Base-by-base conservation (phyloP, 2,329 filamentous ascomycete genomes). In the Fusarium cicatricum region DNA sequence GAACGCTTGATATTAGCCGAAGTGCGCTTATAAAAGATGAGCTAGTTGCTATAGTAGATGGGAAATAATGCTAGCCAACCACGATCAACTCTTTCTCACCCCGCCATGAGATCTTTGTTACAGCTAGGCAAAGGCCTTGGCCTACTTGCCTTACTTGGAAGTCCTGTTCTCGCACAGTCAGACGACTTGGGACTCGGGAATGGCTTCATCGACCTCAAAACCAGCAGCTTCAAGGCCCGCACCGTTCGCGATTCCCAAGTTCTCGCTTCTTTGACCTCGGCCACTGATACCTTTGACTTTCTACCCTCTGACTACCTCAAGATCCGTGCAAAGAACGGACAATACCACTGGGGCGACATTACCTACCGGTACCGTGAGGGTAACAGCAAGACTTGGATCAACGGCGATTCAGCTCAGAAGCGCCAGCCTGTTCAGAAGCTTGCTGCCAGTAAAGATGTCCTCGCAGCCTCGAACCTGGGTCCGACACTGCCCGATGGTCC, bases 281-380 rank as follows among this genome's bases (percentile, higher is more conserved):
- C 71, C 0, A 71, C 70, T 1, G 67, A 70, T 3, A 55, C 70
- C 0, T 86, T 85, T 56, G 81, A 86, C 67, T 86, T 86, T 58
- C 74, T 84, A 2, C 83, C 84, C 0, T 81, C 74, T 8, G 83
- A 85, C 62, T 70, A 79, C 38, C 74, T 86, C 4, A 53, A 75
- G 0, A 70, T 72, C 14, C 76, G 84, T 8, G 77, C 80, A 11
- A 74, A 74, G 11, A 79, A 84, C 53, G 79, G 79, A 3, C 80
- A 85, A 55, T 85, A 86, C 56, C 84, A 87, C 65, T 80, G 81
- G 62, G 84, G 84, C 4, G 84, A 87, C 40, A 72, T 87, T 33
- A 85, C 82, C 0, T 76, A 82, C 38, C 78, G 82, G 11, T 86
- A 84, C 64, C 81, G 82, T n/a, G 60, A 71, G 3, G 68, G 67